phyloP scores from a whole-genome alignment of 306 rosid species.

The Lathyrus oleraceus region DNA sequence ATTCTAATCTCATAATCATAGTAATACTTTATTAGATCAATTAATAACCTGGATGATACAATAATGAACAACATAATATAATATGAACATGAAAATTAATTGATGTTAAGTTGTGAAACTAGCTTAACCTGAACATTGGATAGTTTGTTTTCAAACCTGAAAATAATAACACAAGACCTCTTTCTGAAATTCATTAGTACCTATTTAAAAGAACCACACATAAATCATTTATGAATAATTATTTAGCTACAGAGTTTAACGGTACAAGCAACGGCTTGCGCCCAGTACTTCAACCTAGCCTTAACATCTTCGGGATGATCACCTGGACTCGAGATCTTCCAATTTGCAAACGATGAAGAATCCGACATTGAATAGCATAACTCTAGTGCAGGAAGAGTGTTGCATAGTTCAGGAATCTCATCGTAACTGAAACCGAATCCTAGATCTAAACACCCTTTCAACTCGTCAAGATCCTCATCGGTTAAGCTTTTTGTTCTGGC shows the following conservation, averaged over 20 bases:
- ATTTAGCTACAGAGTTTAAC: slow-evolving; percentile 68
- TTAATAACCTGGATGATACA: too few species aligned
- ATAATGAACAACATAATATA: too few species aligned
- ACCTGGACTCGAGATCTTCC: slow-evolving; percentile 94
- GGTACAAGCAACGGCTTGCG: slow-evolving; percentile 90
- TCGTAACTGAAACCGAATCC: slow-evolving; percentile 89
- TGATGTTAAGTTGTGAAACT: too few species aligned
- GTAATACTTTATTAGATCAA: too few species aligned
- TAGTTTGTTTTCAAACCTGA: too few species aligned
- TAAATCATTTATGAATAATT: too few species aligned
- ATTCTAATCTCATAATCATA: too few species aligned
- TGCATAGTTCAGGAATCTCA: slow-evolving; percentile 84
- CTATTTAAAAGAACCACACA: too few species aligned
- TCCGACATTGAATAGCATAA: slow-evolving; percentile 75
- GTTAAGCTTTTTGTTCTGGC: slow-evolving; percentile 70
- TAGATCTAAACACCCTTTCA: slow-evolving; percentile 84
- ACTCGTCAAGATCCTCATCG: slow-evolving; percentile 81
- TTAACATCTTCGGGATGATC: slow-evolving; percentile 92
- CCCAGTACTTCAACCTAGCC: slow-evolving; percentile 93
- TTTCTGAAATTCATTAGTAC: too few species aligned
- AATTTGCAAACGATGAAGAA: slow-evolving; percentile 53
- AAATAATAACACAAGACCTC: too few species aligned
- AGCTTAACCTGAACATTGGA: too few species aligned
- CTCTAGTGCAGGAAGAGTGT: slow-evolving; percentile 84
- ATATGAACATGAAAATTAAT: too few species aligned